Evolutionary conservation across 805 yeast genomes (phyloP).

Genomic region (Ogataea salicorniae): DNA sequence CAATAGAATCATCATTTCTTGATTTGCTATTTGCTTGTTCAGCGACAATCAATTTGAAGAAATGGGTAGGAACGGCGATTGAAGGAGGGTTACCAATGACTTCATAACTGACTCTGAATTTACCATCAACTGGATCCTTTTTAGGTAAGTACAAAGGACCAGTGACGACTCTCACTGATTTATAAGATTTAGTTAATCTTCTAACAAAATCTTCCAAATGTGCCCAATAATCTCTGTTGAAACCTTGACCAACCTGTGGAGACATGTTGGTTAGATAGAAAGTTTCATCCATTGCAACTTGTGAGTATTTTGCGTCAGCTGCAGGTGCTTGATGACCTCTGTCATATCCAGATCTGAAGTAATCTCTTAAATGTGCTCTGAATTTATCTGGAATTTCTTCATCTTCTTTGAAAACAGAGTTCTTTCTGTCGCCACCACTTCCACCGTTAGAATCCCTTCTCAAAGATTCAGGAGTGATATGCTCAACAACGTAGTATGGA

Average conservation of each 20-base stretch:
- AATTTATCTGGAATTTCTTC: slow-evolving; percentile 71
- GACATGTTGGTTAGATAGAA: slow-evolving; percentile 85
- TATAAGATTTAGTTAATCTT: slow-evolving; percentile 64
- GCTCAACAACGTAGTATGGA: slow-evolving; percentile 85
- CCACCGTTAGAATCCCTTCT: slow-evolving; percentile 35
- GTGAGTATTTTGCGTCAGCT: slow-evolving; percentile 90
- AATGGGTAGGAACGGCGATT: slow-evolving; percentile 96
- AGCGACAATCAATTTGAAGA: slow-evolving; percentile 85
- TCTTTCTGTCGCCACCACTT: slow-evolving; percentile 60
- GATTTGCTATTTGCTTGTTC: slow-evolving; percentile 46
- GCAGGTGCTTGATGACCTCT: slow-evolving; percentile 98
- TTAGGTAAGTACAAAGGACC: slow-evolving; percentile 92
- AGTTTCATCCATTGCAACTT: slow-evolving; percentile 92
- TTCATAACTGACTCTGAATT: slow-evolving; percentile 79
- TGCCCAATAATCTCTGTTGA: slow-evolving; percentile 97
- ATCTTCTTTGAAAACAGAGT: slow-evolving; percentile 83
- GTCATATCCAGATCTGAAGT: slow-evolving; percentile 92
- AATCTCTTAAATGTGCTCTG: slow-evolving; percentile 75
- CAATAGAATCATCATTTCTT: slow-evolving; percentile 39
- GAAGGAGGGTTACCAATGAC: slow-evolving; percentile 95
- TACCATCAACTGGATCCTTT: slow-evolving; percentile 67
- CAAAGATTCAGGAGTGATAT: slow-evolving; percentile 71
- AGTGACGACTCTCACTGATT: slow-evolving; percentile 78
- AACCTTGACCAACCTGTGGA: slow-evolving; percentile 97
- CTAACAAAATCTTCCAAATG: slow-evolving; percentile 89